Evolutionary conservation across 75 land plant genomes (phyloP), one percentile per base, ranked within the genome.

Genomic region (Ceratopteris richardii): DNA sequence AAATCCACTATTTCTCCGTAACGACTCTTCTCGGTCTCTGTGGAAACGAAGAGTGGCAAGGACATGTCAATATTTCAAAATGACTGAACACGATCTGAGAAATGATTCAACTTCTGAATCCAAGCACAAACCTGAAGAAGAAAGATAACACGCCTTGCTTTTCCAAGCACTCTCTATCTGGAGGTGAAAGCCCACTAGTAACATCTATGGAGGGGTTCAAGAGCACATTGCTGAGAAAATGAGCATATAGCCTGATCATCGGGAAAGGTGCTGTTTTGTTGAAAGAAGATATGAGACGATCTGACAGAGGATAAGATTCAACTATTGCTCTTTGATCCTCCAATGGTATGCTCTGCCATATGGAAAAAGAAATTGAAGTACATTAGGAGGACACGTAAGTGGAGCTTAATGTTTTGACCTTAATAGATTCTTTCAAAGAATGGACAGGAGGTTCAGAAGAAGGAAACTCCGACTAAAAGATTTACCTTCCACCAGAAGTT

Each of bases 401-500:
- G n/a, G n/a, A n/a, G n/a, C n/a, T n/a, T 40, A 9, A 40, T n/a
- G n/a, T n/a, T n/a, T n/a, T n/a, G n/a, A n/a, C n/a, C n/a, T n/a
- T n/a, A n/a, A n/a, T n/a, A n/a, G n/a, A n/a, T n/a, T n/a, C n/a
- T n/a, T n/a, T n/a, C n/a, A n/a, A n/a, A n/a, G n/a, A n/a, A n/a
- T n/a, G n/a, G n/a, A n/a, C n/a, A n/a, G n/a, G n/a, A n/a, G n/a
- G n/a, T n/a, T n/a, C n/a, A n/a, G n/a, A n/a, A n/a, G n/a, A n/a
- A n/a, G n/a, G n/a, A n/a, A n/a, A n/a, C n/a, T n/a, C n/a, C n/a
- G n/a, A n/a, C n/a, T n/a, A n/a, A n/a, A n/a, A n/a, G n/a, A 9
- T 3, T 26, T 22, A 52, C 74, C 74, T 71, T 63, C 74, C 74
- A 71, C 67, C 60, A 64, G 22, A 56, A 71, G 31, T 59, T 71